Percentiles rank a stretch among this genome's conserved stretches.
These are phyloP conservation scores for Trichocomaceae sp. DNA, from an alignment of 2,329 filamentous ascomycete genomes.

Conservation along the genomic window DNA sequence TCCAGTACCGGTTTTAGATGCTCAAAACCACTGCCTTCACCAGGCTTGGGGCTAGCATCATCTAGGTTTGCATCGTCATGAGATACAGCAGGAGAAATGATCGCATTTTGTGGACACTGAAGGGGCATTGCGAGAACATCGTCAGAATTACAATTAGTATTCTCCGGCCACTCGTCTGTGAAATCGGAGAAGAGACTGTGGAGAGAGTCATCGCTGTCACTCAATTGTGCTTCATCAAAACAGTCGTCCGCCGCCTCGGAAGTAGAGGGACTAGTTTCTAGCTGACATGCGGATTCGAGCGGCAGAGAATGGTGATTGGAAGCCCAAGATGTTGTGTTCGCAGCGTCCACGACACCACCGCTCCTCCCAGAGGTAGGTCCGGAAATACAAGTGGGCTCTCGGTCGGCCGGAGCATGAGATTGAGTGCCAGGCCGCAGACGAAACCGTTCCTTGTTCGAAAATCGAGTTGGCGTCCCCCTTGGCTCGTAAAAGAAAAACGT, in stretches of 20 bases:
- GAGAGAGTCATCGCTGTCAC: neutral
- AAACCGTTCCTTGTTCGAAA: constrained; percentile 3
- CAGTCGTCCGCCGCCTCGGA: neutral
- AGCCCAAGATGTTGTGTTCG: neutral
- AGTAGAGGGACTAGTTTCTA: neutral
- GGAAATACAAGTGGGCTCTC: neutral
- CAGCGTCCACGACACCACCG: no score
- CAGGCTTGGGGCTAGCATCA: neutral
- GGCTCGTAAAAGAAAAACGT: constrained; percentile 1
- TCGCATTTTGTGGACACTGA: neutral
- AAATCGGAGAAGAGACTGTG: neutral
- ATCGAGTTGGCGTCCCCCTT: neutral
- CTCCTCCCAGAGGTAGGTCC: no score
- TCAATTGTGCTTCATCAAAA: neutral
- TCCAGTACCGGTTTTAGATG: neutral
- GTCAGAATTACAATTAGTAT: neutral
- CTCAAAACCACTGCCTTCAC: neutral
- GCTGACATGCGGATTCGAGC: neutral
- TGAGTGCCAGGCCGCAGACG: neutral
- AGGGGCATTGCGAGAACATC: neutral
- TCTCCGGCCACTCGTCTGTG: neutral
- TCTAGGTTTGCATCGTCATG: neutral
- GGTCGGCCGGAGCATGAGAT: neutral
- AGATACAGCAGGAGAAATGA: neutral
- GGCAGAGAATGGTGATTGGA: neutral